Base-by-base conservation (phyloP, 306 rosid species). In the Pterocarpus santalinus region DNA sequence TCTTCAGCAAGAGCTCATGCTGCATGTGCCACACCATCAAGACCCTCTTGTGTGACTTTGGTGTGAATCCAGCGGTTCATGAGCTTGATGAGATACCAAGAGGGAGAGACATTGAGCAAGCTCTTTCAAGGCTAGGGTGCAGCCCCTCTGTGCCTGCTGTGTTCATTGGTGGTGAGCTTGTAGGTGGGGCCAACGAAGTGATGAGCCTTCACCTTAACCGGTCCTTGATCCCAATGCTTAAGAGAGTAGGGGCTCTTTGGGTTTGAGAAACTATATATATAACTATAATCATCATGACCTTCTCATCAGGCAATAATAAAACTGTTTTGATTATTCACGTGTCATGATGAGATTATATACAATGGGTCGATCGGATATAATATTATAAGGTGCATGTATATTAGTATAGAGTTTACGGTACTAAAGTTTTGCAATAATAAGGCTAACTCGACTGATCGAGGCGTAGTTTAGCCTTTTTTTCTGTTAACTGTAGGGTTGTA, bases 71-170 rank as follows among this genome's bases (percentile, higher is more conserved):
- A 1, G 83, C 91, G 0, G 98, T 95, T 71, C 87, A 95, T 51
- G 98, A 95, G 72, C 87, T 95, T 5, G 98, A 95, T 73, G 92
- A 95, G 89, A 85, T 93, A 5, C 90, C 92, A 0, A 77, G 93
- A 84, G 99, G 98, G 56, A 87, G 84, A n/a, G 99, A 95, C 32
- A 85, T 95, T 39, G 99, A 95, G 80, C 97, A 95, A 75, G 99
- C 97, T n/a, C 96, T 95, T 15, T 39, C 76, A 5, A 83, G 88
- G 77, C 89, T 93, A 4, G 98, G 97, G 0, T 89, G 98, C 47
- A 93, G 57, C 76, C 99, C 99, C 0, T 71, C 93, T 0, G 99
- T 95, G 33, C 99, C 99, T 1, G 96, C 92, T 0, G 96, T 95
- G 62, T 95, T 93, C 94, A 95, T 95, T 33, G 97, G 94, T 3